Conservation (phyloP, 768 basidiomycete species). For the Pisolithus microcarpus region DNA sequence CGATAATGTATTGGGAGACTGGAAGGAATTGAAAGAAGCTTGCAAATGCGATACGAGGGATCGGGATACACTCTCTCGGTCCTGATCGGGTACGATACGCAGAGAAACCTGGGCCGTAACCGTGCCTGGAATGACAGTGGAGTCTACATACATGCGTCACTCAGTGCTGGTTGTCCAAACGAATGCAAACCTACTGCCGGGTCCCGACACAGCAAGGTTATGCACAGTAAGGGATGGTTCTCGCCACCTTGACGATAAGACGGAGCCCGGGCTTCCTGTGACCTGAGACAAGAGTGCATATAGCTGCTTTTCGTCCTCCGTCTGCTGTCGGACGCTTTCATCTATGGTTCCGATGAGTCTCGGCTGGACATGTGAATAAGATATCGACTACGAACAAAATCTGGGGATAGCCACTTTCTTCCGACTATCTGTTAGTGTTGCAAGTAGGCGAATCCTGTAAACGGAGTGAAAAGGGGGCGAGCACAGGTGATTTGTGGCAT, state of each 20-base stretch:
- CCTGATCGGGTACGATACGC: slow-evolving; percentile 93
- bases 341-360: slow-evolving; percentile 36
- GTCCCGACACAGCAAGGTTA: slow-evolving; percentile 75
- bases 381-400: slow-evolving; percentile 59
- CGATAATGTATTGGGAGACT: slow-evolving; percentile 65
- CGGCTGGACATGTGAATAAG: not conserved
- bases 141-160: slow-evolving; percentile 36
- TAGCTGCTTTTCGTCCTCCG: slow-evolving; percentile 56
- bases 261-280: slow-evolving; percentile 58
- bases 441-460: slow-evolving; percentile 68
- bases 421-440: slow-evolving; percentile 54
- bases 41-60: slow-evolving; percentile 54
- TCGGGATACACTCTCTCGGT: slow-evolving; percentile 58
- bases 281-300: slow-evolving; percentile 66
- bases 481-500: slow-evolving; percentile 9
- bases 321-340: slow-evolving; percentile 66
- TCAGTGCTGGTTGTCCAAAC: not conserved
- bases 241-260: slow-evolving; percentile 76
- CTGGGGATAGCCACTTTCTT: slow-evolving; percentile 62
- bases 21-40: slow-evolving; percentile 48
- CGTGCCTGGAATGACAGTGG: slow-evolving; percentile 81
- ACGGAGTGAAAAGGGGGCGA: not conserved
- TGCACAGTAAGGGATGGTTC: slow-evolving; percentile 89
- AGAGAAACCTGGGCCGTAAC: slow-evolving; percentile 84
- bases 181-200: slow-evolving; percentile 48